Evolutionary conservation across 1,284 basidiomycete species (phyloP).

Genomic region (Neolentinus lepideus): DNA sequence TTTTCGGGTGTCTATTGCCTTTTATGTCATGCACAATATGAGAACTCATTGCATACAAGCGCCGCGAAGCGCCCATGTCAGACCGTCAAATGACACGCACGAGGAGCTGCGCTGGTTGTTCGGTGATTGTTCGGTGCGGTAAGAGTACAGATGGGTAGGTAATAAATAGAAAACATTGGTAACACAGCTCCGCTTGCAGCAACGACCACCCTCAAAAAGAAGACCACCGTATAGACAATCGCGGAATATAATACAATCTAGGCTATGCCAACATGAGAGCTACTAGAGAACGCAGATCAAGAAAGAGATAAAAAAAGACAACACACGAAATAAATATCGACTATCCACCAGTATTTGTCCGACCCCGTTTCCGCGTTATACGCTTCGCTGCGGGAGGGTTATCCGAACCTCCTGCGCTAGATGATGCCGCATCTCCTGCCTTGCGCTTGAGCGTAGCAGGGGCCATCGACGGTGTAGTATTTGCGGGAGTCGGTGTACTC

Average conservation of each 20-base stretch:
- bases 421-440: conserved; percentile 39
- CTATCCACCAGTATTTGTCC: conserved; percentile 37
- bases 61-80: neutral
- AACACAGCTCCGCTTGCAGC: conserved; percentile 5
- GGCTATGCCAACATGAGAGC: conserved; percentile 24
- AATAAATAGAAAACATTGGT: conserved; percentile 4
- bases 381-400: conserved; percentile 40
- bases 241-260: conserved; percentile 38
- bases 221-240: neutral
- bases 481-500: conserved; percentile 17
- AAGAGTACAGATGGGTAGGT: conserved; percentile 3
- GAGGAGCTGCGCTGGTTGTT: neutral
- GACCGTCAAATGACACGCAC: neutral
- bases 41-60: conserved; percentile 1
- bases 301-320: conserved; percentile 17
- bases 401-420: conserved; percentile 39
- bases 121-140: conserved; percentile 2
- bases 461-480: conserved; percentile 38
- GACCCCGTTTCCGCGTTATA: conserved; percentile 39
- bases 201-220: conserved; percentile 9
- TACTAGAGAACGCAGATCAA: conserved; percentile 17
- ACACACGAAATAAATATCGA: conserved; percentile 17
- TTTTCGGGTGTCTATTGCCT: conserved; percentile 1
- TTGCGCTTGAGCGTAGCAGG: conserved; percentile 62
- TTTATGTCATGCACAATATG: conserved; percentile 6